These are phyloP conservation scores for Cercospora nicotianae DNA, from an alignment of 2,329 filamentous ascomycete genomes.

Conservation along the genomic window DNA sequence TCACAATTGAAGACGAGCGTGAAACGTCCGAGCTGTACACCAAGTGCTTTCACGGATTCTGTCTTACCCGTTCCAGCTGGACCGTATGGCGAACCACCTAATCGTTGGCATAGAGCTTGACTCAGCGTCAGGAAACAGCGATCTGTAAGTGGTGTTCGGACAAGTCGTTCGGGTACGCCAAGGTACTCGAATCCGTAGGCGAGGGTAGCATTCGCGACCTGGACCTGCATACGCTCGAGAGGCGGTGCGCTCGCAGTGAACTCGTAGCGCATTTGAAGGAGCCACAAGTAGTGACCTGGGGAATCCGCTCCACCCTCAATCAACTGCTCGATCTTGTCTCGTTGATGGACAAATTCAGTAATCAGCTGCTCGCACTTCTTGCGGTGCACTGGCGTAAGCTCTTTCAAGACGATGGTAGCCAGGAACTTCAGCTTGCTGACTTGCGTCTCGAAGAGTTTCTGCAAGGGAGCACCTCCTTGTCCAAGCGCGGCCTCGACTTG, in stretches of 20 bases:
- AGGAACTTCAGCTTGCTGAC: conserved; percentile 82
- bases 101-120: conserved; percentile 88
- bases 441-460: conserved; percentile 74
- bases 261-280: conserved; percentile 94
- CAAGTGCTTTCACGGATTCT: conserved; percentile 96
- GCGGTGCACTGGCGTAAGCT: conserved; percentile 79
- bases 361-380: conserved; percentile 99
- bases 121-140: conserved; percentile 97
- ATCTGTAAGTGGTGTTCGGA: conserved; percentile 94
- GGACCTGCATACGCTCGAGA: conserved; percentile 78
- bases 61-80: conserved; percentile 98
- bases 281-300: conserved; percentile 83
- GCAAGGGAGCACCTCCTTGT: conserved; percentile 68
- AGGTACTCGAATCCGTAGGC: conserved; percentile 98
- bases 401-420: conserved; percentile 83
- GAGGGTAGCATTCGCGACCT: conserved; percentile 94
- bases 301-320: conserved; percentile 71
- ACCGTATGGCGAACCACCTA: conserved; percentile 95
- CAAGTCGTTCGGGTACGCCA: conserved; percentile 91
- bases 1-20: conserved; percentile 99
- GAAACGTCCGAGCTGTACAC: conserved; percentile 93
- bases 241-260: conserved; percentile 81
- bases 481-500: conserved; percentile 76
- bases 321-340: conserved; percentile 87
- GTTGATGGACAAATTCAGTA: conserved; percentile 97